phyloP scores from a whole-genome alignment of 2,329 filamentous ascomycete genomes.

The Erysiphe pulchra region DNA sequence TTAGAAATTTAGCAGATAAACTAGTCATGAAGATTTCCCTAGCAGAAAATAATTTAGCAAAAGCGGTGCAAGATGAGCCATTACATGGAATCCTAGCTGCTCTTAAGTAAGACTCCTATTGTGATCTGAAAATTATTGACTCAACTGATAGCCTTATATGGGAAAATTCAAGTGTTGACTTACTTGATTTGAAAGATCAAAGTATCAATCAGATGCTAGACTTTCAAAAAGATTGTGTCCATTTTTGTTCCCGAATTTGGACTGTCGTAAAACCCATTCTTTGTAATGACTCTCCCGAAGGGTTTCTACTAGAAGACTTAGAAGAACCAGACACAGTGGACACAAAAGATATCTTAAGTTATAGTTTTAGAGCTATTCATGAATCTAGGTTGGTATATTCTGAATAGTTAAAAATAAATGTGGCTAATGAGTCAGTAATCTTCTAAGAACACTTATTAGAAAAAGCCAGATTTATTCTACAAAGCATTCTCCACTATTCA shows the following conservation, averaged over 20 bases:
- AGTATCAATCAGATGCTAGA: neutral
- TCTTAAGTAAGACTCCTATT: slow-evolving; percentile 21
- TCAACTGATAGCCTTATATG: slow-evolving; percentile 5
- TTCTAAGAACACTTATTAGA: slow-evolving; percentile 36
- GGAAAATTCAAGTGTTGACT: slow-evolving; percentile 5
- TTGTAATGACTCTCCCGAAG: slow-evolving; percentile 87
- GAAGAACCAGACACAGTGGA: slow-evolving; percentile 44
- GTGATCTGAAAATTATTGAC: neutral
- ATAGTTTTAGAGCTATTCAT: slow-evolving; percentile 84
- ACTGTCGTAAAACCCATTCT: slow-evolving; percentile 46
- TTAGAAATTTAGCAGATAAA: slow-evolving; percentile 29
- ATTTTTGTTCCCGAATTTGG: slow-evolving; percentile 49
- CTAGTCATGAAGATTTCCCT: slow-evolving; percentile 37
- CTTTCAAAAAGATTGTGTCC: slow-evolving; percentile 28
- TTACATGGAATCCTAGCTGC: slow-evolving; percentile 47
- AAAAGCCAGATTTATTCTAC: slow-evolving; percentile 10
- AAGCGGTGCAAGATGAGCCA: slow-evolving; percentile 38
- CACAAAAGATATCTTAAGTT: slow-evolving; percentile 77
- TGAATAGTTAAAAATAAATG: neutral
- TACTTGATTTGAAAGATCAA: neutral
- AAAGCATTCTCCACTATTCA: slow-evolving; percentile 14
- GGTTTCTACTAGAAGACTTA: slow-evolving; percentile 54
- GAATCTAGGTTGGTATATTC: slow-evolving; percentile 48
- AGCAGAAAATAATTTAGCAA: slow-evolving; percentile 37
- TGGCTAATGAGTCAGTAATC: slow-evolving; percentile 25